Evolutionary conservation across 495 filamentous ascomycete species (phyloP).

Genomic region (Penicillium flavigenum): DNA sequence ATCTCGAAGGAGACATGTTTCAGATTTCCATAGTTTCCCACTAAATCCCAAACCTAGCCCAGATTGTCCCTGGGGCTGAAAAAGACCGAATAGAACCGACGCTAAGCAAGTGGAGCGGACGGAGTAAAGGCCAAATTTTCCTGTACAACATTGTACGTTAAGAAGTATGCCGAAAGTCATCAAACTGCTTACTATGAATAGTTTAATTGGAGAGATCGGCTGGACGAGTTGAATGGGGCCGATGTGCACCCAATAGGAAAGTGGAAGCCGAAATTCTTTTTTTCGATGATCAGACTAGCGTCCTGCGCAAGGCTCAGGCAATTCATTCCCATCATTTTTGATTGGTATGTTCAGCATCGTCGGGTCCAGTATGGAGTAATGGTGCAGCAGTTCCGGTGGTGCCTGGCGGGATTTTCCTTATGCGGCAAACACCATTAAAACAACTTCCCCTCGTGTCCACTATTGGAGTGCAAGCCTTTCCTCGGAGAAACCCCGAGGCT

Average conservation of each 20-base stretch:
- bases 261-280: background rate
- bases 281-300: conserved; percentile 7
- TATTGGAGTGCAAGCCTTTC: background rate
- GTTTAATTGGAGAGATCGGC: background rate
- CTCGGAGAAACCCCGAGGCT: background rate
- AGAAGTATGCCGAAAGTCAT: background rate
- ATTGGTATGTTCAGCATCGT: background rate
- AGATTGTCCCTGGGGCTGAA: conserved; percentile 5
- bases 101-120: conserved; percentile 1
- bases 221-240: background rate
- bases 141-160: background rate
- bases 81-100: background rate
- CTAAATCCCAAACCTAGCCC: background rate
- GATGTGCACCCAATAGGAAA: background rate
- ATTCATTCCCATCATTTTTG: background rate
- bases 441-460: conserved; percentile 5
- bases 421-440: background rate
- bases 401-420: conserved; percentile 3
- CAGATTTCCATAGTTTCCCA: background rate
- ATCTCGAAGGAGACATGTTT: background rate
- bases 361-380: background rate
- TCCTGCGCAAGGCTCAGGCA: background rate
- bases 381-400: background rate
- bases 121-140: background rate
- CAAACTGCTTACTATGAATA: background rate